Evolutionary conservation across 495 filamentous ascomycete species (phyloP).

Genomic region (Penicillium antarcticum): DNA sequence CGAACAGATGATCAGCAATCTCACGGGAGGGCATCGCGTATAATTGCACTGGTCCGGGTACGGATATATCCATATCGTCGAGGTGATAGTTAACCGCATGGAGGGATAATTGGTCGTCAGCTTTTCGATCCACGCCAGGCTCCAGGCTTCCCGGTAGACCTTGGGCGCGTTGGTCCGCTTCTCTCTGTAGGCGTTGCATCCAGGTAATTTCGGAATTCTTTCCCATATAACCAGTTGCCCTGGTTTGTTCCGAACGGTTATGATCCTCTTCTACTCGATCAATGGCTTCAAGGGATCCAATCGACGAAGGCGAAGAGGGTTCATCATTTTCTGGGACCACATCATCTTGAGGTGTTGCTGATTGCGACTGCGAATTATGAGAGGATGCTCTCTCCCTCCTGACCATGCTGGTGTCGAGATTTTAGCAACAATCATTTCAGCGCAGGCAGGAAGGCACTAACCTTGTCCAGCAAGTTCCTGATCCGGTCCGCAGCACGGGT

Average conservation of each 20-base stretch:
- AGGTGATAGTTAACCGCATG: slow-evolving; percentile 55
- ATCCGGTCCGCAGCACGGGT: slow-evolving; percentile 34
- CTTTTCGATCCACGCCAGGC: slow-evolving; percentile 23
- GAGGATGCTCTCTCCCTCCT: slow-evolving; percentile 24
- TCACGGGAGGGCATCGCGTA: slow-evolving; percentile 53
- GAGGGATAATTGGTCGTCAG: slow-evolving; percentile 26
- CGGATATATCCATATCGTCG: slow-evolving; percentile 53
- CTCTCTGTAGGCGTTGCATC: slow-evolving; percentile 50
- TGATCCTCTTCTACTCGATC: slow-evolving; percentile 62
- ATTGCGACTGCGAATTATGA: slow-evolving; percentile 30
- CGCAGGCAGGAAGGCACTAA: slow-evolving; percentile 8
- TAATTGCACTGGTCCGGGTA: slow-evolving; percentile 45
- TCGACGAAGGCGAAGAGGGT: slow-evolving; percentile 41
- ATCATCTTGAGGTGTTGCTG: slow-evolving; percentile 35
- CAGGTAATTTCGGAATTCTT: slow-evolving; percentile 64
- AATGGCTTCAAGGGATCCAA: slow-evolving; percentile 58
- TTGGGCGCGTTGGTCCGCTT: slow-evolving; percentile 33
- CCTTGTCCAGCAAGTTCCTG: slow-evolving; percentile 39
- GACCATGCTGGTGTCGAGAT: slow-evolving; percentile 11
- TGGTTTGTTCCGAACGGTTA: slow-evolving; percentile 46
- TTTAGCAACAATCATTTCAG: neutral
- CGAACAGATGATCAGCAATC: slow-evolving; percentile 52
- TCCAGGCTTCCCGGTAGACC: slow-evolving; percentile 32
- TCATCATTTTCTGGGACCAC: slow-evolving; percentile 8
- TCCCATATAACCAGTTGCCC: slow-evolving; percentile 60